Evolutionary conservation across 345 rosid genomes (phyloP).

Genomic region (Bruguiera parviflora): DNA sequence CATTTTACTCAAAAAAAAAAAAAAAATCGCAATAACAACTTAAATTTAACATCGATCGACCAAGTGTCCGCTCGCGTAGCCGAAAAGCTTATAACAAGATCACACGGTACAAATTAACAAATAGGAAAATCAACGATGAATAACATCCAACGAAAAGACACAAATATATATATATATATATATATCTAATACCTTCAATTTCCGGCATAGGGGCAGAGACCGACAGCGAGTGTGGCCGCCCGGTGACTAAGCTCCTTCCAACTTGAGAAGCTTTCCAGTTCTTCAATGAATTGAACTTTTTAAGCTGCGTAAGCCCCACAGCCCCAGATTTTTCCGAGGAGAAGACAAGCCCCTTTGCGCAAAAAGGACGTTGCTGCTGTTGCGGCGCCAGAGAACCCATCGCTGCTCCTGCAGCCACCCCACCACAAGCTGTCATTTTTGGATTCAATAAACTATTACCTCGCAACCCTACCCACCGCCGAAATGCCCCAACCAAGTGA

Average conservation of each 20-base stretch:
- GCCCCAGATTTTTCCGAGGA: conserved; percentile 26
- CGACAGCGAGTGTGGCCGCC: conserved; percentile 47
- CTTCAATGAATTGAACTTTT: conserved; percentile 39
- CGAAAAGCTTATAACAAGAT: too few relatives aligned
- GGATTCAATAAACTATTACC: too few relatives aligned
- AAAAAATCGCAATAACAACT: too few relatives aligned
- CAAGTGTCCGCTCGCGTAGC: too few relatives aligned
- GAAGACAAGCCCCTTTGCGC: conserved; percentile 37
- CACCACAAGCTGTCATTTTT: conserved; percentile 52
- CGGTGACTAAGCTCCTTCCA: conserved; percentile 47
- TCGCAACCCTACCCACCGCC: too few relatives aligned
- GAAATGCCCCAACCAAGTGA: too few relatives aligned
- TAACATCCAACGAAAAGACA: neutral
- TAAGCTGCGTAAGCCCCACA: conserved; percentile 36
- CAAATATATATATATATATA: too few relatives aligned
- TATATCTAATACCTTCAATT: too few relatives aligned
- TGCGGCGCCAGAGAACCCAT: conserved; percentile 40
- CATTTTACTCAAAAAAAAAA: too few relatives aligned
- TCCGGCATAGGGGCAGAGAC: conserved; percentile 49
- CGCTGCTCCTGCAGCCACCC: conserved; percentile 29
- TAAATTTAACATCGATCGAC: too few relatives aligned
- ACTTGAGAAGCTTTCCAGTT: conserved; percentile 35
- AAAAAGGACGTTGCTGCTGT: conserved; percentile 41
- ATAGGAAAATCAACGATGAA: too few relatives aligned
- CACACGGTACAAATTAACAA: too few relatives aligned